Evolutionary conservation across 2,329 filamentous ascomycete species (phyloP).

Genomic region (Colletotrichum lini): DNA sequence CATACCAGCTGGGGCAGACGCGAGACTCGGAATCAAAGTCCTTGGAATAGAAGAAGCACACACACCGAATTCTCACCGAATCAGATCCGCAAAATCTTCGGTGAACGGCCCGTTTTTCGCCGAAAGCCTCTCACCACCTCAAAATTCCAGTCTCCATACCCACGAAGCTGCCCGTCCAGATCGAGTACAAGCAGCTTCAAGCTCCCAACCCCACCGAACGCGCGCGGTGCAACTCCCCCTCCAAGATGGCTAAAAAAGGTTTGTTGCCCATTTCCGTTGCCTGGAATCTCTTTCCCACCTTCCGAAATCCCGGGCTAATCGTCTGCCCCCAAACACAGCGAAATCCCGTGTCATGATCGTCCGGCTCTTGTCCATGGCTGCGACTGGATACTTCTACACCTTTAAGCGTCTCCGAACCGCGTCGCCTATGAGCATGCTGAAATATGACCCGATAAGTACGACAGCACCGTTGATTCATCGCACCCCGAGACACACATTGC

Average conservation of each 20-base stretch:
- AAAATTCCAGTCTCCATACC: constrained; percentile 34
- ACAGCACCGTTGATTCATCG: not conserved
- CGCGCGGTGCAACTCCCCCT: constrained; percentile 16
- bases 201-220: constrained; percentile 14
- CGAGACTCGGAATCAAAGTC: not conserved
- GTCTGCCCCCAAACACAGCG: constrained; percentile 61
- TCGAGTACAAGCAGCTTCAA: constrained; percentile 42
- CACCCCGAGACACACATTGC: not conserved
- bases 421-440: constrained; percentile 94
- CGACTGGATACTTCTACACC: constrained; percentile 98
- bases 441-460: constrained; percentile 96
- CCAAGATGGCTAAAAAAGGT: constrained; percentile 44
- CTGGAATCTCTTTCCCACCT: too few species aligned
- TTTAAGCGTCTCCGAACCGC: constrained; percentile 85
- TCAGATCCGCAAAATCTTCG: not conserved
- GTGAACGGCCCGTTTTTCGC: constrained; percentile 39
- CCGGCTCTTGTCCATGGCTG: constrained; percentile 96
- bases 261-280: not conserved
- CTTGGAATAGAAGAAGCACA: not conserved
- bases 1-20: not conserved
- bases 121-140: constrained; percentile 26
- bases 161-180: constrained; percentile 36
- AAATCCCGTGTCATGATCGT: constrained; percentile 95
- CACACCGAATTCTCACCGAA: constrained; percentile 19
- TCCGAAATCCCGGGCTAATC: constrained; percentile 9